These are phyloP conservation scores for Globisporangium spiculum DNA, from an alignment of 352 stramenopile species.

Conservation along the genomic window DNA sequence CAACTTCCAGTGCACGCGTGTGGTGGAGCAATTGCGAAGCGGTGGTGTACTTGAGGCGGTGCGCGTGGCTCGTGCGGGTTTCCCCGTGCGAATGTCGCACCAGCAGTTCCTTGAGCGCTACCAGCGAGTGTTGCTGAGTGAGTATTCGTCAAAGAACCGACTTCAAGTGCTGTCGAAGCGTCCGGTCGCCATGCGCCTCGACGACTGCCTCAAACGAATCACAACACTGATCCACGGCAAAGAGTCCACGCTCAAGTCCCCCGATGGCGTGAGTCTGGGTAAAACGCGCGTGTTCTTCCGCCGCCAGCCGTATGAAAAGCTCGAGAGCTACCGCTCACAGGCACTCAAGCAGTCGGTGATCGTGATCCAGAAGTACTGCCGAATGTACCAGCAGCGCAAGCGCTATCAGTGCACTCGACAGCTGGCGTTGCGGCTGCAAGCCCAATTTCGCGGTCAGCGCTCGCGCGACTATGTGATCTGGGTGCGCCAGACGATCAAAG, in stretches of 20 bases:
- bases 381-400: conserved; percentile 41
- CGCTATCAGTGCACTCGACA: conserved; percentile 33
- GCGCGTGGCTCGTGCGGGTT: conserved; percentile 79
- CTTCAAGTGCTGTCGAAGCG: not conserved
- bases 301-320: conserved; percentile 90
- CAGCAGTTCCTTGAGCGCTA: conserved; percentile 77
- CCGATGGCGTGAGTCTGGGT: conserved; percentile 73
- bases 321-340: conserved; percentile 69
- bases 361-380: conserved; percentile 51
- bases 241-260: conserved; percentile 23
- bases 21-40: conserved; percentile 84
- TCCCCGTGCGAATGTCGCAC: conserved; percentile 80
- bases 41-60: conserved; percentile 87
- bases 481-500: conserved; percentile 33
- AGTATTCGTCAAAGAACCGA: not conserved
- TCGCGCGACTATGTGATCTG: conserved; percentile 35
- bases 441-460: conserved; percentile 31
- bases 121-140: conserved; percentile 40
- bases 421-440: conserved; percentile 46
- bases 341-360: conserved; percentile 32
- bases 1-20: conserved; percentile 70
- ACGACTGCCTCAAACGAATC: conserved; percentile 31
- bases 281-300: conserved; percentile 94
- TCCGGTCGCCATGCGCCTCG: conserved; percentile 18
- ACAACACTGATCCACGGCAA: conserved; percentile 20